Conservation (phyloP, 208 protist species). For the Naegleria gruberi region DNA sequence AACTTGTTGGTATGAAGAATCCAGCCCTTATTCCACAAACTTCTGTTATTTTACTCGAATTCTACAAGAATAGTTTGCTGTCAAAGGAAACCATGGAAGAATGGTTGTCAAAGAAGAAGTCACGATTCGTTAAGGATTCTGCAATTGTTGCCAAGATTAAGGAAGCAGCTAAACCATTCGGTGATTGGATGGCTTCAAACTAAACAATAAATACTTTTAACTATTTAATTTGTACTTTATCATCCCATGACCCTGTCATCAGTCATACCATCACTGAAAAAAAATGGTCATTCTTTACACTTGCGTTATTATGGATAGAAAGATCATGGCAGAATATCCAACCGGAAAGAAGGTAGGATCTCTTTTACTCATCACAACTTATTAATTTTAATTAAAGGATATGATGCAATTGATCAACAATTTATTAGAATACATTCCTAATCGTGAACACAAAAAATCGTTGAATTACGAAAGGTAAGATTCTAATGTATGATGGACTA, state of each 20-base stretch:
- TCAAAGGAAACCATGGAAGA: neutral
- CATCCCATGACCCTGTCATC: neutral
- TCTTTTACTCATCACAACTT: neutral
- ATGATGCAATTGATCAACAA: neutral
- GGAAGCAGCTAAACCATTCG: neutral
- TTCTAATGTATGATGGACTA: too few species aligned
- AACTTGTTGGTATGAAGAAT: neutral
- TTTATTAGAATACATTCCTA: neutral
- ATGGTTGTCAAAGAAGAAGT: slow-evolving; percentile 5
- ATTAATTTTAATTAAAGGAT: neutral
- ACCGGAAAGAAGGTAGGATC: neutral
- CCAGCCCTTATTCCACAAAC: neutral
- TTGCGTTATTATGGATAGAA: neutral
- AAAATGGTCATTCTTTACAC: neutral
- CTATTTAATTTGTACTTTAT: neutral
- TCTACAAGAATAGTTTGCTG: neutral
- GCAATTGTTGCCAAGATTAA: neutral
- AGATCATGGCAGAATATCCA: neutral
- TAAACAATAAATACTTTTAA: neutral
- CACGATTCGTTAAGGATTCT: neutral
- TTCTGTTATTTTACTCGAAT: neutral
- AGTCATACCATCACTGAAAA: neutral
- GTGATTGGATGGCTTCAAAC: neutral
- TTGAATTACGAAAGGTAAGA: neutral
- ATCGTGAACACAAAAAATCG: neutral